Base-by-base conservation (phyloP, 805 yeast species). In the Starmera quercuum region DNA sequence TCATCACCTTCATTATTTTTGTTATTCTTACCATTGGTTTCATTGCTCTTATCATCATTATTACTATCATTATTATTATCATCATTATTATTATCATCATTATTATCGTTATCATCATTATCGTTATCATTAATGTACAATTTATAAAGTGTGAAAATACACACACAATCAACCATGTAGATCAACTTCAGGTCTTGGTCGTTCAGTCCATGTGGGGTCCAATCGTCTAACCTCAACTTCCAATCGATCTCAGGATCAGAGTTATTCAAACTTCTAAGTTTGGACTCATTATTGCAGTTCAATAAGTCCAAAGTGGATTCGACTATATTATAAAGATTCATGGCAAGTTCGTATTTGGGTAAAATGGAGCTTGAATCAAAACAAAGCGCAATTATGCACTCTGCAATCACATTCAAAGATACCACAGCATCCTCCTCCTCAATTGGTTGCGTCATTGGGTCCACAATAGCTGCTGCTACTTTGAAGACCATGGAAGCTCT, bases 391-490 rank as follows among this genome's bases (percentile, higher is more conserved):
- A 61, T 40, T 46, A 74, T 56, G 31, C 75, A 42, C 39, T 73
- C 73, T 14, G 79, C 66, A 10, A 78, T 46, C n/a, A 67, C 49
- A 39, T 75, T 77, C 6, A 78, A 51, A 8, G 85, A 78, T 13
- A 78, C 58, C 2, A 76, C 58, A 34, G 63, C 57, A 10, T 58
- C 53, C 36, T 75, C 81, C 17, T 65, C 66, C 26, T 78, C 83
- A 19, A 69, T 66, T 0, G 92, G 87, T 44, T 79, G 85, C 1
- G 87, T 77, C 44, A 68, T 61, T 3, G 87, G 85, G 50, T 82
- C 88, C 7, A 64, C 61, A 31, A 73, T 42, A 0, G 62, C 47
- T 2, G 68, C 52, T 3, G 71, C 33, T 1, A 57, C 42, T 6
- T 41, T 38, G 32, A 48, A 47, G 5, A 53, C 16, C 20, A 40